These are phyloP conservation scores for Neonectria coccinea DNA, from an alignment of 2,329 filamentous ascomycete genomes.

Conservation along the genomic window DNA sequence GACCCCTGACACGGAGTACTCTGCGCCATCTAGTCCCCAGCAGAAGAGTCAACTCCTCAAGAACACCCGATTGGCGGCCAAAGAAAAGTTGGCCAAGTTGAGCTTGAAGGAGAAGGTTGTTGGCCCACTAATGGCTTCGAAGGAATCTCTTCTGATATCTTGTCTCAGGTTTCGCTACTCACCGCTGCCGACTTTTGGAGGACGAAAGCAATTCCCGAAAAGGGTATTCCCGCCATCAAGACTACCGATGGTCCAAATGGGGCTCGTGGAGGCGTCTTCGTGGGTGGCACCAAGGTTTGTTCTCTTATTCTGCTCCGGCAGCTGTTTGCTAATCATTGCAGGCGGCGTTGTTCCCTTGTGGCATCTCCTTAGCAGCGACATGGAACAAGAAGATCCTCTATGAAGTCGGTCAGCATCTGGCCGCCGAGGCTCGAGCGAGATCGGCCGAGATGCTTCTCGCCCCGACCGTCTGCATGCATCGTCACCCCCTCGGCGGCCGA, in stretches of 20 bases:
- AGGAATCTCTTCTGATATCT: constrained; percentile 1
- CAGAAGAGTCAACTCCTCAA: constrained; percentile 51
- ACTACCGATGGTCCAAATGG: constrained; percentile 78
- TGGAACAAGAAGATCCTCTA: constrained; percentile 80
- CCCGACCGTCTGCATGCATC: constrained; percentile 84
- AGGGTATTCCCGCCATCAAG: constrained; percentile 73
- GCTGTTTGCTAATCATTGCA: constrained; percentile 46
- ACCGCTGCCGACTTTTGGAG: constrained; percentile 78
- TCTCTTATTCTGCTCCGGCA: accelerated
- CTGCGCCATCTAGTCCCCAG: constrained; percentile 58
- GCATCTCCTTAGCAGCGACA: constrained; percentile 81
- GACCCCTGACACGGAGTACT: constrained; percentile 64
- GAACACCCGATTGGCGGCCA: constrained; percentile 56
- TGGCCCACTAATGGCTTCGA: not conserved
- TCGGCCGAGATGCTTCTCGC: constrained; percentile 80
- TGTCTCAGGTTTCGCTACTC: constrained; percentile 65
- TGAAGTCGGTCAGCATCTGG: constrained; percentile 77
- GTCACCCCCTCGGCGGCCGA: constrained; percentile 83
- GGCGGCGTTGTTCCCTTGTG: constrained; percentile 83
- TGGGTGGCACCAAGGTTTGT: constrained; percentile 71
- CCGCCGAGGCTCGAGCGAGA: constrained; percentile 77
- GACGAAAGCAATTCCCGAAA: constrained; percentile 71
- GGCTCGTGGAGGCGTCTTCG: constrained; percentile 75
- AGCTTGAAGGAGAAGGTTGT: constrained; percentile 69
- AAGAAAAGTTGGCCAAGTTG: constrained; percentile 63